These are phyloP conservation scores for Coriaria nepalensis DNA, from an alignment of 306 rosid genomes.

Conservation along the genomic window DNA sequence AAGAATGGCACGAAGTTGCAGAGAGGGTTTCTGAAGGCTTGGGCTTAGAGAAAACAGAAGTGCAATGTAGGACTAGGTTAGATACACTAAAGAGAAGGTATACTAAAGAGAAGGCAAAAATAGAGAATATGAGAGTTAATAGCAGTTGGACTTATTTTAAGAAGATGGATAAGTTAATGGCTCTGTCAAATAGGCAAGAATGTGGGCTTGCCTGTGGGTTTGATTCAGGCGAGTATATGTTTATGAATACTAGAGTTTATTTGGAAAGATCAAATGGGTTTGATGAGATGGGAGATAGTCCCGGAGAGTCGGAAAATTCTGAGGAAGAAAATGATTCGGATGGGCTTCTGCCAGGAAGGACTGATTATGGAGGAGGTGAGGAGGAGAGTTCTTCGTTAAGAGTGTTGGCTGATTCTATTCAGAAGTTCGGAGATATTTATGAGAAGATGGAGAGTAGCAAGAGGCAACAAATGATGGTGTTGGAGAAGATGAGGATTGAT, in stretches of 20 bases:
- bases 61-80: slow-evolving; percentile 44
- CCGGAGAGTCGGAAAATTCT: slow-evolving; percentile 50
- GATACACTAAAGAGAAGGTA: slow-evolving; percentile 58
- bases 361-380: slow-evolving; percentile 25
- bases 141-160: slow-evolving; percentile 52
- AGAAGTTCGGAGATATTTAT: slow-evolving; percentile 57
- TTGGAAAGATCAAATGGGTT: slow-evolving; percentile 59
- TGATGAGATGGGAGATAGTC: slow-evolving; percentile 94
- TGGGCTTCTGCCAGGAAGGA: slow-evolving; percentile 28
- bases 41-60: slow-evolving; percentile 28
- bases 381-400: slow-evolving; percentile 46
- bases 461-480: slow-evolving; percentile 61
- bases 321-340: slow-evolving; percentile 35
- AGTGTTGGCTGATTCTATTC: slow-evolving; percentile 66
- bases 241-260: slow-evolving; percentile 63
- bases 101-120: slow-evolving; percentile 50
- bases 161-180: slow-evolving; percentile 82
- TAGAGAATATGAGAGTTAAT: slow-evolving; percentile 40
- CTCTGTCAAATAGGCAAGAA: slow-evolving; percentile 43
- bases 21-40: slow-evolving; percentile 53
- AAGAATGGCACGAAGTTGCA: slow-evolving; percentile 63
- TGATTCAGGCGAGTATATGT: slow-evolving; percentile 79
- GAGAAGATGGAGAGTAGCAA: slow-evolving; percentile 63
- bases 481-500: slow-evolving; percentile 91
- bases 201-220: slow-evolving; percentile 71